Evolutionary conservation across 371 early-diverging fungal species (phyloP).

Genomic region (Lichtheimia corymbifera): DNA sequence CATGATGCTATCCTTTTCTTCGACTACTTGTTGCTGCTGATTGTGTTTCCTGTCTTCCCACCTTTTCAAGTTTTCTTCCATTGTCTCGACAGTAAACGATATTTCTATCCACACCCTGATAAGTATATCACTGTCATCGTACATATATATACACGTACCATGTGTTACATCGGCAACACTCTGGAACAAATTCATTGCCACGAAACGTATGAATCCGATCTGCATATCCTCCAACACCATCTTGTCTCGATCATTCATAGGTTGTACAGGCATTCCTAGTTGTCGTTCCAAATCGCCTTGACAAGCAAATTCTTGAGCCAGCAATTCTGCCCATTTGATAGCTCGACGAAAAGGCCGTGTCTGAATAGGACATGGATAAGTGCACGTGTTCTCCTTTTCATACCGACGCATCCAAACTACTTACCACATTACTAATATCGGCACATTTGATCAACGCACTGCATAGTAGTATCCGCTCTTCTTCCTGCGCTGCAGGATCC

Average conservation of each 20-base stretch:
- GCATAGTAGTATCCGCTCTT: conserved; percentile 57
- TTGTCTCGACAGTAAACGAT: conserved; percentile 43
- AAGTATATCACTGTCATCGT: conserved; percentile 1
- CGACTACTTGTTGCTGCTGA: too few species aligned
- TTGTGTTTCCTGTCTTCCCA: conserved; percentile 33
- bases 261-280: conserved; percentile 52
- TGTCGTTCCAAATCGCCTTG: conserved; percentile 66
- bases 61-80: conserved; percentile 34
- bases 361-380: conserved; percentile 6
- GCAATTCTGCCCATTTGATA: conserved; percentile 51
- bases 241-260: conserved; percentile 52
- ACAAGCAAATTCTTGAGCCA: conserved; percentile 57
- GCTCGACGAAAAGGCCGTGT: conserved; percentile 58
- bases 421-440: conserved; percentile 73
- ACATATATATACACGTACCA: too few species aligned
- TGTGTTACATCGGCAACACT: conserved; percentile 37
- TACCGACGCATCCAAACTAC: conserved; percentile 9
- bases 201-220: conserved; percentile 64
- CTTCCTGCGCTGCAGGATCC: conserved; percentile 21
- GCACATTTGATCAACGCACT: conserved; percentile 80
- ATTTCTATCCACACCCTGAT: conserved; percentile 16
- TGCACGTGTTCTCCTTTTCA: background rate
- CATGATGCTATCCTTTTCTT: background rate
- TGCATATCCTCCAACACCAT: conserved; percentile 59
- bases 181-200: conserved; percentile 66